Conservation (phyloP, 2,329 filamentous ascomycete genomes). For the Aspergillus hiratsukae region DNA sequence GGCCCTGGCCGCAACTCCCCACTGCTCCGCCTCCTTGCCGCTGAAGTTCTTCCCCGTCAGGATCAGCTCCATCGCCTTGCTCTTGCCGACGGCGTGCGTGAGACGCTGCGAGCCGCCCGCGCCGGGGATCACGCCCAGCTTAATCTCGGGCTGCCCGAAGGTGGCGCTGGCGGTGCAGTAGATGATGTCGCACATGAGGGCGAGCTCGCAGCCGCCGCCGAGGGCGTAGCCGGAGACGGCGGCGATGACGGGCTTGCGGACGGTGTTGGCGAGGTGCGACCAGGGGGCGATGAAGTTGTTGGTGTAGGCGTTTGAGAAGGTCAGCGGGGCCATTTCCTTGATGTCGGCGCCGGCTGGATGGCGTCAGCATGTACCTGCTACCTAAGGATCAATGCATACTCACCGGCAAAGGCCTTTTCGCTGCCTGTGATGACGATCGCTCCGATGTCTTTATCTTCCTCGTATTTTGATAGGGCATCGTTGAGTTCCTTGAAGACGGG, state of each 20-base stretch:
- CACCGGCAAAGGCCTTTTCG: constrained; percentile 75
- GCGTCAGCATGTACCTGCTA: not conserved
- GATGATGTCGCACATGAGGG: constrained; percentile 94
- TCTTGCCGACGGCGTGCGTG: constrained; percentile 77
- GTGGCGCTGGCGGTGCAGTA: constrained; percentile 83
- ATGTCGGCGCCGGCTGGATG: constrained; percentile 83
- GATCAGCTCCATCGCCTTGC: constrained; percentile 85
- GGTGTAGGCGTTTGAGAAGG: constrained; percentile 82
- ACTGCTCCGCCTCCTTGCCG: constrained; percentile 77
- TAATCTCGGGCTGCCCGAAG: constrained; percentile 97
- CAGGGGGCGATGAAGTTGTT: constrained; percentile 92
- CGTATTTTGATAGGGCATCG: constrained; percentile 66
- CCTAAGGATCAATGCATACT: not conserved
- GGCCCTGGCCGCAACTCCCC: constrained; percentile 81
- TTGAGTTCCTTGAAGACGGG: constrained; percentile 90
- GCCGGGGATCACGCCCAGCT: constrained; percentile 86
- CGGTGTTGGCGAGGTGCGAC: constrained; percentile 74
- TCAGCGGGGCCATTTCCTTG: constrained; percentile 95
- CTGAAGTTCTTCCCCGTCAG: constrained; percentile 80
- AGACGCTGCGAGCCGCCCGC: constrained; percentile 88
- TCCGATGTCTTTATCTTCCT: constrained; percentile 63
- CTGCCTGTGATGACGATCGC: constrained; percentile 86
- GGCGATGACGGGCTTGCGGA: constrained; percentile 92
- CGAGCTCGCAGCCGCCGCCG: constrained; percentile 91
- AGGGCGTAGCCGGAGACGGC: constrained; percentile 93